Evolutionary conservation across 2,329 filamentous ascomycete genomes (phyloP), one percentile per base, ranked within the genome.

Genomic region (Acrodontium crateriforme): DNA sequence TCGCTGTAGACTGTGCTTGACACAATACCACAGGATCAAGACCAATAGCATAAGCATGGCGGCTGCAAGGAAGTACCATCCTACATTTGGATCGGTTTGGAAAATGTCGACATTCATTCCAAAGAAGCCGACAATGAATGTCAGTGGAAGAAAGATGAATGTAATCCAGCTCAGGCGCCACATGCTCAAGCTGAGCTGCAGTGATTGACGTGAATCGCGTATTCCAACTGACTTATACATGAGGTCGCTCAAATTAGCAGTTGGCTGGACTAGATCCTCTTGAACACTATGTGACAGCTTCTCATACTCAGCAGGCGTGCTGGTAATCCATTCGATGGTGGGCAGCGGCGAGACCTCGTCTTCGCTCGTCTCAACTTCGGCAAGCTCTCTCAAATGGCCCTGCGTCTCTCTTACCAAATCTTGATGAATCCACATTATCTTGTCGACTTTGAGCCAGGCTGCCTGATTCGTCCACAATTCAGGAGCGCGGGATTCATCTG

Each of bases 71-170:
- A 68, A 66, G 38, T 61, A 68, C 57, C 59, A 65, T 41, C 61
- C 63, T 10, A 66, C 56, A 15, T 42, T 48, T 2, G 60, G 62
- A 25, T 40, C 30, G 25, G 50, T 31, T 3, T 21, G 39, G 30
- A 67, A 64, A 2, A 53, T 52, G 34, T 59, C 52, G 10, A 67
- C 63, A 38, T 68, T 67, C 63, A 67, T 66, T 22, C 60, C 62
- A 35, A 62, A 65, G 42, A 64, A 60, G n/a, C 20, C 13, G 3
- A 52, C 53, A 9, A 63, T 54, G 36, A 65, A 67, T 1, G 63
- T 68, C 7, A 67, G 45, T 0, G 65, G 69, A 47, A 81, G 73
- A 45, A 82, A 63, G 50, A 87, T 85, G 49, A 85, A 80, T 28
- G 77, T 79, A 10, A 75, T 78, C 28, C 73, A 74, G 24, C 71